Conservation (phyloP, 352 stramenopile genomes). For the Pythium biforme region DNA sequence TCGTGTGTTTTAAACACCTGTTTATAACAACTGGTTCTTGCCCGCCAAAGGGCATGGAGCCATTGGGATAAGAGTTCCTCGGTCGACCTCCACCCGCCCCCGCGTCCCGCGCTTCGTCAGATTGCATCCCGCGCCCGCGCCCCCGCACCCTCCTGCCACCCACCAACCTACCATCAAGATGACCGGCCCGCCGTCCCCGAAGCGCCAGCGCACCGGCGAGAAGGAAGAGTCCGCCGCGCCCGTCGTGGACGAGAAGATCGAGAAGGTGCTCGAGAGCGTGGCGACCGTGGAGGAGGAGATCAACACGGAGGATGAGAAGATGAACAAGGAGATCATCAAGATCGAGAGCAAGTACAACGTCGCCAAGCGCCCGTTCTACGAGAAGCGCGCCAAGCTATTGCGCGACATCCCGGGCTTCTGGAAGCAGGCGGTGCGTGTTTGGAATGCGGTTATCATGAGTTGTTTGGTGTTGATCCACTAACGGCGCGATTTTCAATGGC, state of each 20-base stretch:
- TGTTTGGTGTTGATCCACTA: not conserved
- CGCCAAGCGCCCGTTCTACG: slow-evolving; percentile 59
- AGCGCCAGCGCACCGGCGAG: slow-evolving; percentile 74
- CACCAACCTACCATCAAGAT: slow-evolving; percentile 27
- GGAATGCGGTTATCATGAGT: not conserved
- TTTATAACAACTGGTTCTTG: slow-evolving; percentile 11
- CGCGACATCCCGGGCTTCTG: slow-evolving; percentile 69
- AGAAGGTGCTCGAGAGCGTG: slow-evolving; percentile 55
- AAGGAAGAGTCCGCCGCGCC: slow-evolving; percentile 25
- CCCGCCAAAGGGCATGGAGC: slow-evolving; percentile 27
- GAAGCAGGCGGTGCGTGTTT: slow-evolving; percentile 62
- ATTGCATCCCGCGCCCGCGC: slow-evolving; percentile 2
- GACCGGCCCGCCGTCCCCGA: slow-evolving; percentile 57
- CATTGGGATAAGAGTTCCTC: slow-evolving; percentile 7
- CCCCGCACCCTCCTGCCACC: not conserved
- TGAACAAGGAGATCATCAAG: slow-evolving; percentile 60
- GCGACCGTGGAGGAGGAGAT: slow-evolving; percentile 58
- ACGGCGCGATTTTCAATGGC: not conserved
- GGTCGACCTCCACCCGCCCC: not conserved
- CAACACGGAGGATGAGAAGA: slow-evolving; percentile 62
- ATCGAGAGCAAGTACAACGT: slow-evolving; percentile 80
- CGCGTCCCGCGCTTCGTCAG: not conserved
- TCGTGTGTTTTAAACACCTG: slow-evolving; percentile 25
- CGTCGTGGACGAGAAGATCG: slow-evolving; percentile 43
- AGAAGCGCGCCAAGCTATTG: slow-evolving; percentile 67